Conservation (phyloP, 1,284 basidiomycete genomes). For the Coniophora puteana region DNA sequence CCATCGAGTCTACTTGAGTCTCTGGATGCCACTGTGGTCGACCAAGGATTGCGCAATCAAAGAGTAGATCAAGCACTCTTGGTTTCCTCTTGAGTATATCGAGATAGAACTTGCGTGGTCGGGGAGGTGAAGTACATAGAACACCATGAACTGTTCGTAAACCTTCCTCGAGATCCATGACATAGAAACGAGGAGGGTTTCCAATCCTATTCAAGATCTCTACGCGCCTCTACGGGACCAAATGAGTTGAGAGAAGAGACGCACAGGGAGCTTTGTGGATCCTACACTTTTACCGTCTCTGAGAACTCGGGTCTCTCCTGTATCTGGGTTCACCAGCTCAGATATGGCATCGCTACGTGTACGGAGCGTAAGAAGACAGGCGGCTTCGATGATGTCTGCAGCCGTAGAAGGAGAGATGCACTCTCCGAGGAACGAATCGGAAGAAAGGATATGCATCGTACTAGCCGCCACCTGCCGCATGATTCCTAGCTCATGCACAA, state of each 20-base stretch:
- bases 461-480: too few relatives aligned
- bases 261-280: neutral
- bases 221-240: neutral
- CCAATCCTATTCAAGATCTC: too few relatives aligned
- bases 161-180: slow-evolving; percentile 24
- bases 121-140: slow-evolving; percentile 17
- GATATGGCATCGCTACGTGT: slow-evolving; percentile 16
- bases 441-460: too few relatives aligned
- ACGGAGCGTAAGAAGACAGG: slow-evolving; percentile 17
- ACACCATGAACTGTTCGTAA: slow-evolving; percentile 19
- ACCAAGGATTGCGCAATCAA: slow-evolving; percentile 14
- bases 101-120: slow-evolving; percentile 16
- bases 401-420: slow-evolving; percentile 11
- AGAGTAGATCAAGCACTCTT: slow-evolving; percentile 18
- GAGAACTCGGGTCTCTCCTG: slow-evolving; percentile 20
- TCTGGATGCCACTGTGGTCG: slow-evolving; percentile 23
- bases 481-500: too few relatives aligned
- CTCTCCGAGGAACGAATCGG: slow-evolving; percentile 19
- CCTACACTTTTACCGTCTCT: slow-evolving; percentile 6
- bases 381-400: slow-evolving; percentile 15
- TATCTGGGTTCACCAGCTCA: slow-evolving; percentile 12
- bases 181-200: slow-evolving; percentile 15
- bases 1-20: slow-evolving; percentile 13
- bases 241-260: neutral
- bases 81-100: slow-evolving; percentile 20